Conservation (phyloP, 352 stramenopile genomes). For the Phytopythium delawarense region DNA sequence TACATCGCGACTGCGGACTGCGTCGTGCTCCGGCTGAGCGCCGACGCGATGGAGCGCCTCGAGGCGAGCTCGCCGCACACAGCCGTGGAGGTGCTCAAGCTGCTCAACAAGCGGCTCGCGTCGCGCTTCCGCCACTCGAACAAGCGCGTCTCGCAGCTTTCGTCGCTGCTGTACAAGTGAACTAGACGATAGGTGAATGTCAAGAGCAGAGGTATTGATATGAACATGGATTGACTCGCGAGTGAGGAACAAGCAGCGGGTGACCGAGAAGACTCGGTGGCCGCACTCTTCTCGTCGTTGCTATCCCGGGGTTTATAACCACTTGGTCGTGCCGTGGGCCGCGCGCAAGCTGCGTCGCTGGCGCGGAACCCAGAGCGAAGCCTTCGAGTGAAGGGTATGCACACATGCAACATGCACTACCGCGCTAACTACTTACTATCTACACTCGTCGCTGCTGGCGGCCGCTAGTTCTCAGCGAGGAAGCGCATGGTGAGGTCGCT, state of each 20-base stretch:
- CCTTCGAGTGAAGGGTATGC: conserved; percentile 3
- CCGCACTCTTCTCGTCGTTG: not conserved
- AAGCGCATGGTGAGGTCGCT: conserved; percentile 58
- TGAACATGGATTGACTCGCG: not conserved
- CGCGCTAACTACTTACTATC: conserved; percentile 6
- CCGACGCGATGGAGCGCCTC: conserved; percentile 49
- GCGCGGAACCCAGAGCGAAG: conserved; percentile 2
- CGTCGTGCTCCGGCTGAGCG: conserved; percentile 56
- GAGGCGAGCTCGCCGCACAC: conserved; percentile 56
- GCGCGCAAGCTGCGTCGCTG: not conserved
- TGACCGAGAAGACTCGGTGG: not conserved
- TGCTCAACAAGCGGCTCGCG: conserved; percentile 58
- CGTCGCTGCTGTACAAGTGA: conserved; percentile 74
- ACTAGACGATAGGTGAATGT: too few relatives aligned
- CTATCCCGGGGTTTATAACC: not conserved
- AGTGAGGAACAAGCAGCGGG: not conserved
- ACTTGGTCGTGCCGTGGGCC: conserved; percentile 1
- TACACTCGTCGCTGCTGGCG: not conserved
- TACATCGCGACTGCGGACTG: conserved; percentile 68
- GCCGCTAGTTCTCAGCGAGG: conserved; percentile 24
- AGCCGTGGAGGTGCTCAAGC: conserved; percentile 68
- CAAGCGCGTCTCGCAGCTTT: conserved; percentile 75
- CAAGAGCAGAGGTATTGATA: too few relatives aligned
- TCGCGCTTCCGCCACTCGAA: conserved; percentile 63
- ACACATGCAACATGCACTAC: conserved; percentile 6